Base-by-base conservation (phyloP, 208 protist species). In the Trypanosoma brucei region DNA sequence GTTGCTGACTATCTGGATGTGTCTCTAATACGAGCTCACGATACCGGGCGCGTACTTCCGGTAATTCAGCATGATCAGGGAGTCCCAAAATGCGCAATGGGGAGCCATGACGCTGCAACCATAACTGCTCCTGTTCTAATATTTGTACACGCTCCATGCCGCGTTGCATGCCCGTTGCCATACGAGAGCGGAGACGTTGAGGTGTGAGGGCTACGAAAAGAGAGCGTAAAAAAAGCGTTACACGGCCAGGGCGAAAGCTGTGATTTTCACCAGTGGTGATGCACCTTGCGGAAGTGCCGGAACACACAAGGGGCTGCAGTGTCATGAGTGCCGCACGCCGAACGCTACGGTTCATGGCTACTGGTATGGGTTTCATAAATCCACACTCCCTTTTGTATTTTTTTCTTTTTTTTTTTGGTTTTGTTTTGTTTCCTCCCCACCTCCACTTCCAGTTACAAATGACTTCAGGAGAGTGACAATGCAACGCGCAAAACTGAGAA, bases 61-160 rank as follows among this genome's bases (percentile, higher is more conserved):
- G 45, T 3, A 93, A 54, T 48, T 86, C 79, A 1, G 86, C 83
- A 62, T 93, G 82, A 58, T 90, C 83, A 1, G 86, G 86, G 13
- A 93, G 77, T n/a, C 86, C 86, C 79, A 93, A 78, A 30, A 93
- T 78, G 2, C 62, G 69, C 48, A 93, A 76, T 3, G 86, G 86
- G 0, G 86, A 93, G 42, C 84, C 86, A 64, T 93, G 86, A 59
- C 59, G 73, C 64, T 66, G 50, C 6, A 93, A 66, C 84, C 86
- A 93, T 67, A 80, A 66, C 70, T 88, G 79, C 56, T 93, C 75
- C 56, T 59, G 59, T 70, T 93, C 83, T 42, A 93, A 35, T 49
- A 55, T 54, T 36, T 81, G 81, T 0, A 79, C 66, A 35, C 79
- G 71, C 67, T 88, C 79, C 81, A 93, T 81, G 0, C 84, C 77